Conservation (phyloP, 768 basidiomycete species). For the Suillus sp. region DNA sequence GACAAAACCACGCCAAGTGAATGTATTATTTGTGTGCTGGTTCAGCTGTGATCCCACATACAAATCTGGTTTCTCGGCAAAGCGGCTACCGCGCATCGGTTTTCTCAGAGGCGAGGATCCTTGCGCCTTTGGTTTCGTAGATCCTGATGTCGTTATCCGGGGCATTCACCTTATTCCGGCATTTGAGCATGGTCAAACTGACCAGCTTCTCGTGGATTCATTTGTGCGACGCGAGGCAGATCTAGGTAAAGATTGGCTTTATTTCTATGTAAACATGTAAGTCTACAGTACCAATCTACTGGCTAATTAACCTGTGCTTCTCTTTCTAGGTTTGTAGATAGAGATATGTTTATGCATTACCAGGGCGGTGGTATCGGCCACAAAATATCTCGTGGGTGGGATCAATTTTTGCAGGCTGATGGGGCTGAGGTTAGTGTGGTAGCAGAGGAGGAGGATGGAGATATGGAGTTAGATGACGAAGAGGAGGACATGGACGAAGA, state of each 20-base stretch:
- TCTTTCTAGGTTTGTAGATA: slow-evolving; percentile 38
- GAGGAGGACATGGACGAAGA: neutral
- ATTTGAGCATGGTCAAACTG: slow-evolving; percentile 29
- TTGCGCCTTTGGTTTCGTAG: slow-evolving; percentile 46
- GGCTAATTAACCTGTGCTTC: neutral
- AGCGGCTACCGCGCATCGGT: slow-evolving; percentile 36
- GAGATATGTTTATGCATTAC: slow-evolving; percentile 34
- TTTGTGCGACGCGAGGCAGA: slow-evolving; percentile 13
- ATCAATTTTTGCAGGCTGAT: neutral
- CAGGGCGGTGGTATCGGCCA: slow-evolving; percentile 36
- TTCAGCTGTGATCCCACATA: slow-evolving; percentile 30
- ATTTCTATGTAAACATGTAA: slow-evolving; percentile 38
- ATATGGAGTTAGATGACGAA: neutral
- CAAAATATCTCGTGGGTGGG: slow-evolving; percentile 12
- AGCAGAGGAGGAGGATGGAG: neutral
- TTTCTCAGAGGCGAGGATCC: slow-evolving; percentile 15
- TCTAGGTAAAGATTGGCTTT: slow-evolving; percentile 30
- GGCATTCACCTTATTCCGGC: slow-evolving; percentile 46
- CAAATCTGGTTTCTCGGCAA: slow-evolving; percentile 28
- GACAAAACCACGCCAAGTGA: slow-evolving; percentile 24
- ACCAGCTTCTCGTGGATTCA: slow-evolving; percentile 4
- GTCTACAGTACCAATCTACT: slow-evolving; percentile 14
- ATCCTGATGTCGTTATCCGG: slow-evolving; percentile 43
- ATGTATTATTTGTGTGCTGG: slow-evolving; percentile 47
- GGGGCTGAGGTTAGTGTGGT: neutral